Base-by-base conservation (phyloP, 1,284 basidiomycete genomes). In the Spongiforma sp. region DNA sequence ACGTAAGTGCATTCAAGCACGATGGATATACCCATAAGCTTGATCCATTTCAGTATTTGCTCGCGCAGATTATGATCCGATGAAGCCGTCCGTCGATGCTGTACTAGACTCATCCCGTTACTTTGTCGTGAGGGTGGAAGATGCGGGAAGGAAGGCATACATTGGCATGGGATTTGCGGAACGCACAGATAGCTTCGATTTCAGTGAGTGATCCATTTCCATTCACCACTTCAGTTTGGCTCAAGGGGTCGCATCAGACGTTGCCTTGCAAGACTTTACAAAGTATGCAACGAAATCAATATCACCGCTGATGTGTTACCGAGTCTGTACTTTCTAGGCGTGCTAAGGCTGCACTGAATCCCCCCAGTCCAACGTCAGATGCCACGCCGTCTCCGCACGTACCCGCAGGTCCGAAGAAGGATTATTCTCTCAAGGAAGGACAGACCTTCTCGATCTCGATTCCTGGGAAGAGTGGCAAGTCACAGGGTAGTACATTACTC, bases 61-160 rank as follows among this genome's bases (percentile, higher is more conserved):
- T 33, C 90, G 90, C 69, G 89, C 94, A 14, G 89, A 90, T n/a
- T 99, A 99, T 76, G 90, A 94, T 72, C 84, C 91, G 14, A 82
- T 87, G 37, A 90, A 90, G 54, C 91, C 94, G 9, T 90, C 89
- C 33, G 95, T 99, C 24, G 98, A 99, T 73, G 93, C 96, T 10
- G 96, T 99, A 9, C 85, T 99, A 32, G 97, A 99, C 78, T 97
- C 94, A 1, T 96, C 94, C 12, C 88, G 97, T 56, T 99, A 99
- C 79, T 98, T 98, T 77, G 96, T 98, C 9, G 83, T 99, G 34
- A 86, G 95, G 60, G 91, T 98, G 3, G 96, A 96, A 79, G 94
- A 96, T 68, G 83, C 82, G 21, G 94, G 94, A 17, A 89, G 86
- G 77, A 90, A 94, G 73, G 95, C 95, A 2, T 97, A 95, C 73